Base-by-base conservation (phyloP, 2,329 filamentous ascomycete species). In the Pseudomassariella vexata region DNA sequence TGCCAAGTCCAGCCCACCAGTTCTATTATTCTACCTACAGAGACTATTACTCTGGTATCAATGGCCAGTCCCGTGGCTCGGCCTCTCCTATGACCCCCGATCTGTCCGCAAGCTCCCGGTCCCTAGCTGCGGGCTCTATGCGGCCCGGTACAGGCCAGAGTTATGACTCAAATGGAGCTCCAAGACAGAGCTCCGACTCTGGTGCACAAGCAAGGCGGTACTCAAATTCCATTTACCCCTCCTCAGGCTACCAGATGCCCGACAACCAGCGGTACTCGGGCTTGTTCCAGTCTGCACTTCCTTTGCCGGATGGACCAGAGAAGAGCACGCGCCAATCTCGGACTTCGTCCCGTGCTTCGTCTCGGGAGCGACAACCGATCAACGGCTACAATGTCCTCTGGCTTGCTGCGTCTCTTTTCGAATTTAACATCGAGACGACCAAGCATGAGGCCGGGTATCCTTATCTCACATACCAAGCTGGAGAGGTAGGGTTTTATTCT, bases 341-440 rank as follows among this genome's bases (percentile, higher is more conserved):
- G 35, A 71, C 72, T 10, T 72, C 74, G 6, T 79, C 77, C 16
- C 63, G 74, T 35, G 72, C 72, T 19, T 79, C 76, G 5, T 79
- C 73, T 10, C 63, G 68, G n/a, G 75, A 79, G 45, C 66, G 74
- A 27, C 66, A 65, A 32, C 65, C 59, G 23, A 60, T 64, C 17
- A 66, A 73, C 30, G 70, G 77, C 15, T 82, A 81, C 42, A 83
- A 81, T 35, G 77, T 95, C 6, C 66, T 96, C 27, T 98, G 94
- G 70, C 70, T 95, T 12, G 92, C 89, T 10, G 92, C 90, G 14
- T 94, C 86, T 47, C 73, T 96, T 19, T 96, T 95, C 53, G 89
- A 96, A 57, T 98, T 96, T 64, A 94, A 95, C 50, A 96, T 96
- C 52, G 85, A 90, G 52, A 86, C 85, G 16, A 85, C 88, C 17